Percentiles rank a stretch among this genome's conserved stretches.
Evolutionary conservation across 2,329 filamentous ascomycete species (phyloP).

Genomic region (Alternaria panax): DNA sequence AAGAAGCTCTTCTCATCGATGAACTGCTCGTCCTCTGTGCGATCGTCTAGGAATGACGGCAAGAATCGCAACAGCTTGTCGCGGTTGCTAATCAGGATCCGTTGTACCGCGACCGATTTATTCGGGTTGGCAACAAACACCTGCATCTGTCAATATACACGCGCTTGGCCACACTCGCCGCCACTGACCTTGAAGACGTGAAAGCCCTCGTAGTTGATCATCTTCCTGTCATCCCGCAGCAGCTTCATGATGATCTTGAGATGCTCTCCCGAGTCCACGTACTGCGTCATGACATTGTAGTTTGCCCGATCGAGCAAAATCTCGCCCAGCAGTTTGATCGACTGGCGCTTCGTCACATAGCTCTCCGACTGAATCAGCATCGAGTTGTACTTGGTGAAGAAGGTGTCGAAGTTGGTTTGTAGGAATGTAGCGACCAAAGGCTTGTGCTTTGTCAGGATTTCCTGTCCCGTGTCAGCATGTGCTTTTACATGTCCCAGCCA

Average conservation of each 20-base stretch:
- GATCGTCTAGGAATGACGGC: constrained; percentile 89
- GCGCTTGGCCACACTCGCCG: neutral
- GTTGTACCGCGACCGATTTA: constrained; percentile 94
- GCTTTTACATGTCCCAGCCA: neutral
- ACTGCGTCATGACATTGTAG: constrained; percentile 97
- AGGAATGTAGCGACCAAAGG: constrained; percentile 87
- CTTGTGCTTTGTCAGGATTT: constrained; percentile 94
- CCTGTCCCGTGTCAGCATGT: constrained; percentile 61
- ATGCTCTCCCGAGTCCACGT: constrained; percentile 93
- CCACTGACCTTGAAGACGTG: constrained; percentile 86
- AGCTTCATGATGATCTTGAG: constrained; percentile 99
- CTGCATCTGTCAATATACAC: constrained; percentile 46
- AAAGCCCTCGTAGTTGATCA: constrained; percentile 99
- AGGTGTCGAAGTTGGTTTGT: constrained; percentile 86
- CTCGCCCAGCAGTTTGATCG: constrained; percentile 95
- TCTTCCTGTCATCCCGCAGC: constrained; percentile 91
- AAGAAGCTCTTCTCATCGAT: constrained; percentile 97
- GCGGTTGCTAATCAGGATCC: constrained; percentile 94
- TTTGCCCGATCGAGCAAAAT: constrained; percentile 93
- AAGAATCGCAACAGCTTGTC: constrained; percentile 90
- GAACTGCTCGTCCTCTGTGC: constrained; percentile 97
- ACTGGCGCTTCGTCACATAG: constrained; percentile 97
- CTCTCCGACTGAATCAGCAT: constrained; percentile 89
- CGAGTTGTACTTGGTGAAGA: constrained; percentile 90
- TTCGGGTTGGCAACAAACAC: constrained; percentile 99